Evolutionary conservation across 768 basidiomycete genomes (phyloP).

Genomic region (Tulasnella sp.): DNA sequence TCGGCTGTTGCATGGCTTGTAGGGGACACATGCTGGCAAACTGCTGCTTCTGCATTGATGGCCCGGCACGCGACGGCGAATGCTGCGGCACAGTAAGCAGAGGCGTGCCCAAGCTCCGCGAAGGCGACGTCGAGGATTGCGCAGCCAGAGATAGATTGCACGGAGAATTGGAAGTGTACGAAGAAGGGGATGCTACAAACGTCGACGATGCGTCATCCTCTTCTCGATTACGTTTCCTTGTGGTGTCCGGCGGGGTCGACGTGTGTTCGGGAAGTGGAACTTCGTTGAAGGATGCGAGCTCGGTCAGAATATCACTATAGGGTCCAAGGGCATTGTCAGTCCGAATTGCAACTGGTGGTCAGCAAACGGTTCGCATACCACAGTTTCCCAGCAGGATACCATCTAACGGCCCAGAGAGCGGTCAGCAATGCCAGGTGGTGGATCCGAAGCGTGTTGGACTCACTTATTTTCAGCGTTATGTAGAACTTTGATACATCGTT

Average conservation of each 20-base stretch:
- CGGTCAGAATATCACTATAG: conserved; percentile 21
- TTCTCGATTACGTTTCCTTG: conserved; percentile 16
- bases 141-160: background rate
- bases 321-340: background rate
- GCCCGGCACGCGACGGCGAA: background rate
- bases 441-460: background rate
- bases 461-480: conserved; percentile 34
- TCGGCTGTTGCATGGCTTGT: background rate
- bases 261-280: conserved; percentile 20
- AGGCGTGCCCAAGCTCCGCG: background rate
- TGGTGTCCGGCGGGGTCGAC: conserved; percentile 16
- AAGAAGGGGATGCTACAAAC: background rate
- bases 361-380: background rate
- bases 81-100: background rate
- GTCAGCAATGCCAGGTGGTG: background rate
- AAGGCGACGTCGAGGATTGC: background rate
- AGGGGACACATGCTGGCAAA: background rate
- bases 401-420: background rate
- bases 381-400: conserved; percentile 22
- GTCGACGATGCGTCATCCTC: background rate
- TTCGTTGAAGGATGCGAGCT: conserved; percentile 21
- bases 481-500: conserved; percentile 49
- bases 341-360: background rate
- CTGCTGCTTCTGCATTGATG: background rate
- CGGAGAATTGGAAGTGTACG: background rate